phyloP scores from a whole-genome alignment of 1,284 basidiomycete species.

The Boletellus deceptivus region DNA sequence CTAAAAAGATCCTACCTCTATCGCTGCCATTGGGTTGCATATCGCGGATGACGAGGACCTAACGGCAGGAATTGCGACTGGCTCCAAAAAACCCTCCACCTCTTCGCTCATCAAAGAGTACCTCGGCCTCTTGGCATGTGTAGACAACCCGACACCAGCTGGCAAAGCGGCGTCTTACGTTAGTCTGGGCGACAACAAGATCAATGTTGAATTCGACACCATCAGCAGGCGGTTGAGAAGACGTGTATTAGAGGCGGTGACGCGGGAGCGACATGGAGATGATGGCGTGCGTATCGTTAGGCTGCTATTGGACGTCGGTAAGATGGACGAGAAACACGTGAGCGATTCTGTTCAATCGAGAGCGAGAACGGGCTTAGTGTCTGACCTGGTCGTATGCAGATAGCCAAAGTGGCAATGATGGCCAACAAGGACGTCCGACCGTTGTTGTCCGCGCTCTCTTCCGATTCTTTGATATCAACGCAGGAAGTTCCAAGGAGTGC shows the following conservation, averaged over 20 bases:
- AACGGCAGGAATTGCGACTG: constrained; percentile 53
- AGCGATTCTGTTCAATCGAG: background rate
- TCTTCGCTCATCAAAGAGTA: constrained; percentile 71
- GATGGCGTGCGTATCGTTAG: constrained; percentile 84
- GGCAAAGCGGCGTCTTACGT: constrained; percentile 69
- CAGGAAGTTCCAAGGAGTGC: constrained; percentile 90
- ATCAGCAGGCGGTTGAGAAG: constrained; percentile 71
- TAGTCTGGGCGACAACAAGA: constrained; percentile 65
- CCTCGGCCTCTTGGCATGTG: constrained; percentile 67
- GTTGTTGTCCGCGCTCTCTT: constrained; percentile 74
- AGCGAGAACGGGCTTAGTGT: constrained; percentile 1
- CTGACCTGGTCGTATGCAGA: constrained; percentile 44
- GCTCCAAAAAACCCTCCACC: constrained; percentile 56
- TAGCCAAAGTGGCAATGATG: constrained; percentile 93
- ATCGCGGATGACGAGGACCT: constrained; percentile 61
- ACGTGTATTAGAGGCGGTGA: constrained; percentile 75
- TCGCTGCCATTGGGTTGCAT: constrained; percentile 57
- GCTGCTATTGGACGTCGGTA: constrained; percentile 84
- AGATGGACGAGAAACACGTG: constrained; percentile 89
- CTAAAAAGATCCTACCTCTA: constrained; percentile 56
- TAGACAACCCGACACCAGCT: constrained; percentile 76
- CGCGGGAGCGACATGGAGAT: constrained; percentile 83
- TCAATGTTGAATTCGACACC: constrained; percentile 81
- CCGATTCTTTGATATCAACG: constrained; percentile 79
- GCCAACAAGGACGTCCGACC: constrained; percentile 85